Evolutionary conservation across 2,329 filamentous ascomycete species (phyloP).

Genomic region (Bipolaris gigantea): DNA sequence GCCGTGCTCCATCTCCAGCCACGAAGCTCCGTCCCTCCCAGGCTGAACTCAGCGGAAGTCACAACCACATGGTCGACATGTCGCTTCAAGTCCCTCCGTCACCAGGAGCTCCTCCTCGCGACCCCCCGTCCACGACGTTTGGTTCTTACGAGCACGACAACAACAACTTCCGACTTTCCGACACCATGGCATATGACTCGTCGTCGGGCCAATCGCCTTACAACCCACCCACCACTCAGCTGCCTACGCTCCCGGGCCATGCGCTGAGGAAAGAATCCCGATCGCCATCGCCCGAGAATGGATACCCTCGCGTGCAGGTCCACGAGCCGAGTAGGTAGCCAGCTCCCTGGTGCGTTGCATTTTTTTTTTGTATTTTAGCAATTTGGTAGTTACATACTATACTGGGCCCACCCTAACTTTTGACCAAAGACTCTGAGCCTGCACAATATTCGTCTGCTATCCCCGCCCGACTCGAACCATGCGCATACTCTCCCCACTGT

Average conservation of each 20-base stretch:
- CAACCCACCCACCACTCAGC: constrained; percentile 27
- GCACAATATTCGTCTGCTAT: constrained; percentile 17
- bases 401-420: constrained; percentile 30
- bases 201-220: constrained; percentile 29
- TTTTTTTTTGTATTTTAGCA: constrained; percentile 33
- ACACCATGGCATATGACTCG: constrained; percentile 31
- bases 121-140: constrained; percentile 26
- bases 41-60: constrained; percentile 42
- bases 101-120: constrained; percentile 25
- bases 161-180: constrained; percentile 27
- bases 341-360: constrained; percentile 26
- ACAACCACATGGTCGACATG: constrained; percentile 44
- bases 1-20: constrained; percentile 26
- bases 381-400: constrained; percentile 25
- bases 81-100: constrained; percentile 38
- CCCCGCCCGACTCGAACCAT: constrained; percentile 14
- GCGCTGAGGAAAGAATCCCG: constrained; percentile 26
- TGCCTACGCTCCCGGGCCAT: constrained; percentile 31
- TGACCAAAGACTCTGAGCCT: constrained; percentile 26
- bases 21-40: constrained; percentile 41
- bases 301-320: constrained; percentile 22
- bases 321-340: constrained; percentile 40
- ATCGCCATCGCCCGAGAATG: constrained; percentile 23
- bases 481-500: constrained; percentile 29
- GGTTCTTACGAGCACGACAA: constrained; percentile 34